These are phyloP conservation scores for Ceratonia siliqua DNA, from an alignment of 306 rosid species.

Conservation along the genomic window DNA sequence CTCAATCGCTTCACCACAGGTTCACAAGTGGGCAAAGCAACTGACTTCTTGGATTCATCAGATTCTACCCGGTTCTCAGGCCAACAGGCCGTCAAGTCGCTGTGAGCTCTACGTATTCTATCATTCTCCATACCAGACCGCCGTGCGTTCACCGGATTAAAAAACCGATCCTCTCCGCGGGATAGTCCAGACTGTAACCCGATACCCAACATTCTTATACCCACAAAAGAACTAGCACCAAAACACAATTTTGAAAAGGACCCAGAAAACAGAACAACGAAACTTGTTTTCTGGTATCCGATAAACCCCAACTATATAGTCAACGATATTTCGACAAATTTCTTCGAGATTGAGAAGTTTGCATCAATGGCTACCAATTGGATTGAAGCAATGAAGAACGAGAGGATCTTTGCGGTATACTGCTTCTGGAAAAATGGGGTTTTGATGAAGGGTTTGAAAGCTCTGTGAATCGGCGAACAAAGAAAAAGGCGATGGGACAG, in stretches of 20 bases:
- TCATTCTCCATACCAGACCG: constrained; percentile 41
- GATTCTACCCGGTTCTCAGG: constrained; percentile 33
- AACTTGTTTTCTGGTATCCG: background rate
- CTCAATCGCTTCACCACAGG: constrained; percentile 37
- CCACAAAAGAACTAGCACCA: background rate
- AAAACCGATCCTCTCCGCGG: constrained; percentile 63
- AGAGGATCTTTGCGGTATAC: constrained; percentile 7
- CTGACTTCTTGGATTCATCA: constrained; percentile 21
- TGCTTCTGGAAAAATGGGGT: background rate
- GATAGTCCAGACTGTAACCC: constrained; percentile 49
- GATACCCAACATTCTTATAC: constrained; percentile 50
- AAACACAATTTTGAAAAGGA: background rate
- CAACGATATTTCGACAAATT: constrained; percentile 35
- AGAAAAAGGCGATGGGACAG: constrained; percentile 4
- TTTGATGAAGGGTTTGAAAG: background rate
- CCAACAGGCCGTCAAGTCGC: constrained; percentile 41
- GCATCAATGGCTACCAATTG: background rate
- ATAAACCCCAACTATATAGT: constrained; percentile 33
- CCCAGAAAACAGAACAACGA: background rate
- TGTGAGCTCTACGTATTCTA: constrained; percentile 45
- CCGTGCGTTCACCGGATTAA: constrained; percentile 46
- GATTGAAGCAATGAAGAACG: background rate
- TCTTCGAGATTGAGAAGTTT: background rate
- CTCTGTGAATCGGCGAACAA: constrained; percentile 16
- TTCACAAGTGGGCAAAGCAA: constrained; percentile 29